Conservation (phyloP, 2,329 filamentous ascomycete genomes). For the Coniochaeta sp. region DNA sequence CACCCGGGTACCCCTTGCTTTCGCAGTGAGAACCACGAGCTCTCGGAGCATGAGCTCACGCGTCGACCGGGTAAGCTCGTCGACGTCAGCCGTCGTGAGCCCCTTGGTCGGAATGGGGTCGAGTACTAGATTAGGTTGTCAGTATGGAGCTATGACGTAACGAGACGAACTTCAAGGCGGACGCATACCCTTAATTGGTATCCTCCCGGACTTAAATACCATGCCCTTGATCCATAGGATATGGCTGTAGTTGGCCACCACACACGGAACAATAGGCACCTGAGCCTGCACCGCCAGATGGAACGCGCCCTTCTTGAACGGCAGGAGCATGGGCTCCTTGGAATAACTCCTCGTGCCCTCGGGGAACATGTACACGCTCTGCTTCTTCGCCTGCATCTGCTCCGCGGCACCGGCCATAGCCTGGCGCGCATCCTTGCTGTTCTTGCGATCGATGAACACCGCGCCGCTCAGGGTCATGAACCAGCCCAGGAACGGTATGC, state of each 20-base stretch:
- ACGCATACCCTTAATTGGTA: constrained; percentile 65
- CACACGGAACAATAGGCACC: constrained; percentile 84
- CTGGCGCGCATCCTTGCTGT: constrained; percentile 71
- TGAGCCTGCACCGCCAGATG: constrained; percentile 91
- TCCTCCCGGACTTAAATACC: constrained; percentile 58
- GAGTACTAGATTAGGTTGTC: constrained; percentile 48
- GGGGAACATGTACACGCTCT: constrained; percentile 80
- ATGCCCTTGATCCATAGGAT: constrained; percentile 57
- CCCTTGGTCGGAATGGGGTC: constrained; percentile 71
- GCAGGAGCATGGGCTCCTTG: constrained; percentile 69
- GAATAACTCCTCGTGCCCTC: constrained; percentile 92
- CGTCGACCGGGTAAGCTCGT: constrained; percentile 59
- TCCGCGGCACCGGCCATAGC: constrained; percentile 78
- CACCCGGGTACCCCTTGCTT: constrained; percentile 34
- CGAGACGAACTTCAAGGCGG: neutral
- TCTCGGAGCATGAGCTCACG: constrained; percentile 70
- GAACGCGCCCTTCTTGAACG: constrained; percentile 99
- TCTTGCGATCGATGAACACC: constrained; percentile 91
- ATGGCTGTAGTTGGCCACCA: constrained; percentile 73
- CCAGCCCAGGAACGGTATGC: constrained; percentile 81
- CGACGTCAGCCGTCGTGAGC: constrained; percentile 69
- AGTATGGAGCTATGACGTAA: neutral
- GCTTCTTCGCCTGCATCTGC: constrained; percentile 65
- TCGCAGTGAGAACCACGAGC: constrained; percentile 44
- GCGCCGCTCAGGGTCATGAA: constrained; percentile 85